Evolutionary conservation across 306 rosid genomes (phyloP).

Genomic region (cucumber (Cucumis sativus)): Cucumber_9930_V3 NC_026660.2:916001-916500

Average conservation of each 20-base stretch:
- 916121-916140: constrained; percentile 82
- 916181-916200: neutral
- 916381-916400: constrained; percentile 62
- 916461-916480: constrained; percentile 66
- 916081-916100: constrained; percentile 68
- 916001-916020: neutral
- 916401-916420: constrained; percentile 85
- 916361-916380: constrained; percentile 67
- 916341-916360: constrained; percentile 71
- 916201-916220: neutral
- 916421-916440: constrained; percentile 40
- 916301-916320: constrained; percentile 1
- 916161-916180: constrained; percentile 44
- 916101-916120: constrained; percentile 80
- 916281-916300: neutral
- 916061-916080: neutral
- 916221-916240: neutral
- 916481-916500: constrained; percentile 69
- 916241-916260: neutral
- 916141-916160: constrained; percentile 66
- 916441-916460: constrained; percentile 90
- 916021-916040: neutral
- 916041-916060: neutral
- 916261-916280: neutral
- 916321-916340: constrained; percentile 49